These are phyloP conservation scores for Physaria fendleri DNA, from an alignment of 345 rosid species.

Conservation along the genomic window DNA sequence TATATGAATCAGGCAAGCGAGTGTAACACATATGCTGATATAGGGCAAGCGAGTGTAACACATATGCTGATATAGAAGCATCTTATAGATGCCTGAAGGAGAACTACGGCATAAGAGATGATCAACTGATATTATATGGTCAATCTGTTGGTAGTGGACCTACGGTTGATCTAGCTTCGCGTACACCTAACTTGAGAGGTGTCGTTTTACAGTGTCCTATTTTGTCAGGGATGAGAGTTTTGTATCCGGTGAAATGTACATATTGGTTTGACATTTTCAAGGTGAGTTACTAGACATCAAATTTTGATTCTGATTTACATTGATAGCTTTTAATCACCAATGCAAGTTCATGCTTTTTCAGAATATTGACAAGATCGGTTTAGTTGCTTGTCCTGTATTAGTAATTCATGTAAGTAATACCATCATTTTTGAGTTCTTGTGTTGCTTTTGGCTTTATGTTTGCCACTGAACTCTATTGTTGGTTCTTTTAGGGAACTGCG, in stretches of 20 bases:
- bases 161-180: slow-evolving; percentile 82
- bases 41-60: slow-evolving; percentile 86
- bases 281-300: slow-evolving; percentile 33
- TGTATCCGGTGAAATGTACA: slow-evolving; percentile 82
- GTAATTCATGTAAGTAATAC: slow-evolving; percentile 69
- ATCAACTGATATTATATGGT: slow-evolving; percentile 72
- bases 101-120: slow-evolving; percentile 66
- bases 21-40: slow-evolving; percentile 78
- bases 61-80: slow-evolving; percentile 81
- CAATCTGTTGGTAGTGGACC: slow-evolving; percentile 98
- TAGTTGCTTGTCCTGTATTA: slow-evolving; percentile 65
- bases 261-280: slow-evolving; percentile 96
- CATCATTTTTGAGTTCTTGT: neutral
- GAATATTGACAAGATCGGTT: slow-evolving; percentile 83
- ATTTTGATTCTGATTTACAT: slow-evolving; percentile 13
- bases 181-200: slow-evolving; percentile 64
- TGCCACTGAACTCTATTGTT: slow-evolving; percentile 4
- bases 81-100: slow-evolving; percentile 77
- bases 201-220: slow-evolving; percentile 85
- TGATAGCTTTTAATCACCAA: neutral
- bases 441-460: neutral
- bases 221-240: slow-evolving; percentile 86
- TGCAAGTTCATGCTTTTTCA: slow-evolving; percentile 20
- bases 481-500: slow-evolving; percentile 56
- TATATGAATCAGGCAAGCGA: slow-evolving; percentile 69